Evolutionary conservation across 768 basidiomycete genomes (phyloP), one percentile per base, ranked within the genome.

Genomic region (Suillus decipiens): DNA sequence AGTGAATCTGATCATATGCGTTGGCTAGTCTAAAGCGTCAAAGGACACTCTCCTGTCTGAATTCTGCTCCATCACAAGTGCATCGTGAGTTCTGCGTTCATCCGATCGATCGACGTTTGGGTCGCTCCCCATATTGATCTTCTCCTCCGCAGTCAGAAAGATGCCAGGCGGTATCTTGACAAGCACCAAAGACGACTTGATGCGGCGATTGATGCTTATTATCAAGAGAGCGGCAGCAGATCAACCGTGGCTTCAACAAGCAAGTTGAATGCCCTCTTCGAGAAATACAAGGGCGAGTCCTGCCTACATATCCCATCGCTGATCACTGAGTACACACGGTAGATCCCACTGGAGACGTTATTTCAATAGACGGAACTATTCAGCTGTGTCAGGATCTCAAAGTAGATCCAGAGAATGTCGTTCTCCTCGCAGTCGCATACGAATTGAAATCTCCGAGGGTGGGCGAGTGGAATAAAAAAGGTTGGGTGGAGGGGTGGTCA

Each of bases 401-500:
- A 1, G 86, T 92, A 17, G 79, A 91, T 67, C 89, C 89, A 1
- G 92, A 93, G 66, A 91, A 95, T 68, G 88, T 92, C 28, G 91
- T 93, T 9, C 78, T 96, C 59, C 83, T 96, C 48, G 86, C 90
- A 6, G 78, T 96, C 45, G 94, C 93, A 10, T 92, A 82, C 69
- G 91, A 94, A 69, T 82, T 94, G 31, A 88, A 90, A 70, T 90
- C 90, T 5, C 89, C 89, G 0, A 69, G 78, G 63, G 78, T 96
- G 59, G 93, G 90, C 1, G 80, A 83, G 62, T 96, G 93, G 88
- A 80, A 79, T 37, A 82, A 78, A 66, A 78, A 84, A 64, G 88
- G 86, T 0, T 96, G 92, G 92, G 68, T 85, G 41, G 89, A 92
- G 0, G 93, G 93, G 1, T 94, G 93, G 93, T 90, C 87, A 74